Evolutionary conservation across 345 rosid species (phyloP).

Genomic region (Linum trigynum): DNA sequence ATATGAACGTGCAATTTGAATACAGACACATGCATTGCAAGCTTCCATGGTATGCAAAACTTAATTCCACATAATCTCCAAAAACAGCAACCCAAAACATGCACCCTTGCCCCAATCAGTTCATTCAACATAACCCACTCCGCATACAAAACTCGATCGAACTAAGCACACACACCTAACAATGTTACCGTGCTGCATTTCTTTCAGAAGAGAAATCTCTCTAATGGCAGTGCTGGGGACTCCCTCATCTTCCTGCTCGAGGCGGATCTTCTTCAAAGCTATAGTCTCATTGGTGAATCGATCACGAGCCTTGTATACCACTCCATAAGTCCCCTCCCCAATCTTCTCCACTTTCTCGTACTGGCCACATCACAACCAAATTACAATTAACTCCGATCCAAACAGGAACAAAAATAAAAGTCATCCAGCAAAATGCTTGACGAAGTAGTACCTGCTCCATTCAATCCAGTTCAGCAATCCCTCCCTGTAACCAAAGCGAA

Average conservation of each 20-base stretch:
- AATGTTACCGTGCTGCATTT: conserved; percentile 95
- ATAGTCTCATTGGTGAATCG: conserved; percentile 82
- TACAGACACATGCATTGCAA: background rate
- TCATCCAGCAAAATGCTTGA: no score
- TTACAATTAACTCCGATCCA: background rate
- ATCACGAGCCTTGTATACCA: conserved; percentile 93
- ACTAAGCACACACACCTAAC: conserved; percentile 46
- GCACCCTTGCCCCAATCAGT: background rate
- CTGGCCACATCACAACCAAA: conserved; percentile 25
- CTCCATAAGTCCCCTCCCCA: conserved; percentile 98
- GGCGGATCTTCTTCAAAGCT: conserved; percentile 91
- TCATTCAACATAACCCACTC: background rate
- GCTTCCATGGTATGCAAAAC: background rate
- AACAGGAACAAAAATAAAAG: background rate
- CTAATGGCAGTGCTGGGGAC: conserved; percentile 98
- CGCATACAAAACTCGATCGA: background rate
- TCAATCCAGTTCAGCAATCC: background rate
- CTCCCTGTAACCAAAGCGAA: background rate
- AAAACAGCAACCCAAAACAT: background rate
- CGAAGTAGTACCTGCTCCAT: background rate
- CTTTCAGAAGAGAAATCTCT: conserved; percentile 95
- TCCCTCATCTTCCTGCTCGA: conserved; percentile 99
- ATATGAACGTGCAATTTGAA: background rate
- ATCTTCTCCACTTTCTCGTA: conserved; percentile 99
- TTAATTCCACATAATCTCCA: background rate